These are phyloP conservation scores for Blastobotrys apis DNA, from an alignment of 1,139 yeast species.

Conservation along the genomic window DNA sequence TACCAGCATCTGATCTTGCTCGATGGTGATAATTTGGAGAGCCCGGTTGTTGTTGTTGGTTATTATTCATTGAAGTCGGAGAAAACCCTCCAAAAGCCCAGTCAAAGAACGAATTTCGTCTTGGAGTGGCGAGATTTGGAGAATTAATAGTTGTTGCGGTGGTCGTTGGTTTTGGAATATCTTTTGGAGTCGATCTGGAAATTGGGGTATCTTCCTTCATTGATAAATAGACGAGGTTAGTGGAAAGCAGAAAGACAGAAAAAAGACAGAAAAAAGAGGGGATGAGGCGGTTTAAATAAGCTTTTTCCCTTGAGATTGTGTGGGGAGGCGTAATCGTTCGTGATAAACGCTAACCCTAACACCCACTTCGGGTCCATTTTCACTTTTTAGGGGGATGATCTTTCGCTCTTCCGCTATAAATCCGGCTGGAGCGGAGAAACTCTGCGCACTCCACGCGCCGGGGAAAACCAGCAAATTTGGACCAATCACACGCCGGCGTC, in stretches of 20 bases:
- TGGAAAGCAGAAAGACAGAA: too few relatives aligned
- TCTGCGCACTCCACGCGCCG: too few relatives aligned
- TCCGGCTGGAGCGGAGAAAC: too few relatives aligned
- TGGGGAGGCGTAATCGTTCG: too few relatives aligned
- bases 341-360: neutral
- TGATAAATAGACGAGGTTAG: neutral
- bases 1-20: neutral
- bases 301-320: too few relatives aligned
- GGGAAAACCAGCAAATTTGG: too few relatives aligned
- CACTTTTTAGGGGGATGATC: too few relatives aligned
- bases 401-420: too few relatives aligned
- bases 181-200: neutral
- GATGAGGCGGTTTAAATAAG: neutral
- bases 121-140: neutral
- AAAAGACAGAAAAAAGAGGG: neutral
- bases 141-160: neutral
- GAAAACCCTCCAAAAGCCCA: slow-evolving; percentile 16
- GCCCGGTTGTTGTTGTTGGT: too few relatives aligned
- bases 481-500: too few relatives aligned
- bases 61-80: slow-evolving; percentile 2
- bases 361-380: too few relatives aligned
- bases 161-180: slow-evolving; percentile 8
- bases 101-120: slow-evolving; percentile 15
- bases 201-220: slow-evolving; percentile 2
- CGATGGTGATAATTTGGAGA: neutral